These are phyloP conservation scores for Teratosphaeriaceae sp. DNA, from an alignment of 2,329 filamentous ascomycete genomes.

Conservation along the genomic window DNA sequence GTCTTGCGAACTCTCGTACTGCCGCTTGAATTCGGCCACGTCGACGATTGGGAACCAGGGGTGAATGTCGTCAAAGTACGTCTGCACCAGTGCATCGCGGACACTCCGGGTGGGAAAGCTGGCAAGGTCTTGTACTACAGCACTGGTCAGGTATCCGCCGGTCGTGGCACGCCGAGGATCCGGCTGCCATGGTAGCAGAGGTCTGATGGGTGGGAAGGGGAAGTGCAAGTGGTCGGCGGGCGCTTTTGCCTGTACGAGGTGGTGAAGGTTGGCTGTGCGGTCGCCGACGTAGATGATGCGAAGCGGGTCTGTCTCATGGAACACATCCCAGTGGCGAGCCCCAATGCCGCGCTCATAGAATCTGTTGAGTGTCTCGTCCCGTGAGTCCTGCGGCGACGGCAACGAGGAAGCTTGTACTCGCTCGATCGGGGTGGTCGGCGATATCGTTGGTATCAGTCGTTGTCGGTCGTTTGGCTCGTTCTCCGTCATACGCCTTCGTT, in stretches of 20 bases:
- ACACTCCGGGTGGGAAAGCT: constrained; percentile 8
- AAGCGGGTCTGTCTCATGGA: constrained; percentile 5
- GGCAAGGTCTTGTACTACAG: constrained; percentile 6
- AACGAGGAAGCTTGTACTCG: not conserved
- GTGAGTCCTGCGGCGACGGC: not conserved
- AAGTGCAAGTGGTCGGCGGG: constrained; percentile 5
- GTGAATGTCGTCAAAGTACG: constrained; percentile 12
- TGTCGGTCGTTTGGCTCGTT: not conserved
- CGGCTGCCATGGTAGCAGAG: constrained; percentile 7
- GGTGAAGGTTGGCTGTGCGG: constrained; percentile 6
- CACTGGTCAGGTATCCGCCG: constrained; percentile 5
- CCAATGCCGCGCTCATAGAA: constrained; percentile 11
- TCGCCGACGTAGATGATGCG: constrained; percentile 9
- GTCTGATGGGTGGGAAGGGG: constrained; percentile 10
- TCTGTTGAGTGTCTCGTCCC: constrained; percentile 6
- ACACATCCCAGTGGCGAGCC: constrained; percentile 6
- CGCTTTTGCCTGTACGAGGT: constrained; percentile 6
- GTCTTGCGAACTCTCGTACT: not conserved
- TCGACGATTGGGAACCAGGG: constrained; percentile 12
- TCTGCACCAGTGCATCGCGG: constrained; percentile 9
- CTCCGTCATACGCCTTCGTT: not conserved
- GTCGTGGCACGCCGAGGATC: not conserved
- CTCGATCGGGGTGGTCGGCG: not conserved
- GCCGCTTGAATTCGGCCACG: constrained; percentile 2
- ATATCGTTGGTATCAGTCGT: not conserved